Base-by-base conservation (phyloP, 2,329 filamentous ascomycete species). In the Exophiala mesophila region DNA sequence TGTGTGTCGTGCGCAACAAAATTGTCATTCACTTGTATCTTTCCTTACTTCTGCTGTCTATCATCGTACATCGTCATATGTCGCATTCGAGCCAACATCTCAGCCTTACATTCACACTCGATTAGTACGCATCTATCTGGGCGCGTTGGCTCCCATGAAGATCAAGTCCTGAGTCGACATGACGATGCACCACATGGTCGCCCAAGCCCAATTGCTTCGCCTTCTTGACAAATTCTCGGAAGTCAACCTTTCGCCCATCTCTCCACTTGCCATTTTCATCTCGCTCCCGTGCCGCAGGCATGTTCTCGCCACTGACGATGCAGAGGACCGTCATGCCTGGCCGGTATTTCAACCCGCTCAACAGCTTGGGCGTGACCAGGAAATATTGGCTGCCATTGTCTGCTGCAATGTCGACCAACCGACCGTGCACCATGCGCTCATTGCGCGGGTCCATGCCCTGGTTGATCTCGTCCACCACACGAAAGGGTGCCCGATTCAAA, bases 371-470 rank as follows among this genome's bases (percentile, higher is more conserved):
- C 31, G 92, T 98, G 68, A 98, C 94, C 51, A 98, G 79, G 70
- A 98, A 98, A 68, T 98, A 98, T 68, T 83, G 79, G 34, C 73
- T 74, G 17, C 75, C 75, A 9, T 57, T 63, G 24, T 85, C 81
- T 64, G 92, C 97, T 31, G 92, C 92, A 60, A 98, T 96, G 59
- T 96, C 88, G 6, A 98, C 92, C 85, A 98, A 94, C 51, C 92
- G 86, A 61, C 90, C 88, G 67, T 98, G 92, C 12, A 98, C 89
- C 79, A 96, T 94, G 55, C 92, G 85, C 67, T 98, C 92, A 66
- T 98, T 98, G 57, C 92, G 83, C 31, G 90, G 92, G 63, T 98
- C 92, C 92, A 98, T 98, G 54, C 92, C 92, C 68, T 98, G 92
- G 61, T 98, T 98, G 73, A 98, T 98, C 69, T 98, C 92, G 66